Evolutionary conservation across 2,329 filamentous ascomycete species (phyloP).

Genomic region (Trichophyton rubrum): DNA sequence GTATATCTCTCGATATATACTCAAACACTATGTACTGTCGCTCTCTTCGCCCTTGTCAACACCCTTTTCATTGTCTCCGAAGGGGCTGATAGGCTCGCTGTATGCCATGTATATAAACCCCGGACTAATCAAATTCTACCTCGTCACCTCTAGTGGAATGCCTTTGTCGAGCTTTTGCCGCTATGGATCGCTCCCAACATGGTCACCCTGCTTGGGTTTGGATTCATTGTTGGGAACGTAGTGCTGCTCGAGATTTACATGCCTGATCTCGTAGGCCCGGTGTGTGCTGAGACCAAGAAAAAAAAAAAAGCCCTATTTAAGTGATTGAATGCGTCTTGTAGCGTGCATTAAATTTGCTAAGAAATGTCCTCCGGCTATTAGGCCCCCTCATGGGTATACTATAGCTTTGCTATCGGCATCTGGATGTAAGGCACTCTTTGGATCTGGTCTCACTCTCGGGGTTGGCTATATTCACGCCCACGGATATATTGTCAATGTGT

Average conservation of each 20-base stretch:
- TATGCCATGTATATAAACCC: slow-evolving; percentile 4
- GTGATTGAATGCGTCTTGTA: neutral
- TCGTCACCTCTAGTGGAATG: slow-evolving; percentile 70
- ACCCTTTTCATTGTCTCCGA: neutral
- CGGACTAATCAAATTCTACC: slow-evolving; percentile 5
- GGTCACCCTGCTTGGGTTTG: slow-evolving; percentile 89
- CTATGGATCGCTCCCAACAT: slow-evolving; percentile 97
- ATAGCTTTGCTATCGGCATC: slow-evolving; percentile 85
- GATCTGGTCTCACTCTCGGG: neutral
- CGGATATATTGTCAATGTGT: neutral
- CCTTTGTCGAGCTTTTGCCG: slow-evolving; percentile 78
- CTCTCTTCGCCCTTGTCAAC: slow-evolving; percentile 3
- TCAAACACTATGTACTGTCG: slow-evolving; percentile 79
- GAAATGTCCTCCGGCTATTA: slow-evolving; percentile 26
- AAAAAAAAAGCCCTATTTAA: neutral
- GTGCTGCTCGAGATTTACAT: slow-evolving; percentile 62
- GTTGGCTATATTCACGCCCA: neutral
- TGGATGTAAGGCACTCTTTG: slow-evolving; percentile 57
- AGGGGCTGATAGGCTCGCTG: neutral
- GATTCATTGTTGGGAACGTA: slow-evolving; percentile 83
- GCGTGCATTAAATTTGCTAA: neutral
- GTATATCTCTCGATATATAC: slow-evolving; percentile 80
- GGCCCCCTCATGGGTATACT: slow-evolving; percentile 86
- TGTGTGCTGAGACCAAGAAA: slow-evolving; percentile 34
- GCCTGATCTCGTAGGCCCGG: slow-evolving; percentile 81